Base-by-base conservation (phyloP, 176 grass and related monocot species). In the Eremochloa ophiuroides region DNA sequence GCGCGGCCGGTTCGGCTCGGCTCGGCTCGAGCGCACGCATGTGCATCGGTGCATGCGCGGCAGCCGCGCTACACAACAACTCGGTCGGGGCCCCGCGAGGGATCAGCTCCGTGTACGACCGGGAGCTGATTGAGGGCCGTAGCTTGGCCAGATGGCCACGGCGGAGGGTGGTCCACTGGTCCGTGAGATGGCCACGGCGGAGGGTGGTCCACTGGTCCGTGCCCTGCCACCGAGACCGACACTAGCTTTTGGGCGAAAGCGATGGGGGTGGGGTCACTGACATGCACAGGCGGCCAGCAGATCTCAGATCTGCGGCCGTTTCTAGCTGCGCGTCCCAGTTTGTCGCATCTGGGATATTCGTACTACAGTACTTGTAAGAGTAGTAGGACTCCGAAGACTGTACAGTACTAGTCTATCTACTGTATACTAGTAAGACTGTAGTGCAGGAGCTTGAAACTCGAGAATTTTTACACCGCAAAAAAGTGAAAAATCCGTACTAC, bases 291-390 rank as follows among this genome's bases (percentile, higher is more conserved):
- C 34, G 13, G 69, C 69, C 66, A 2, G 68, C 67, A 73, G 86
- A 79, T 88, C 81, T 84, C 68, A 79, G 81, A 88, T 88, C 75
- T 75, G 61, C 27, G 48, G 60, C 34, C 38, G 79, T n/a, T 78
- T 56, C 53, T 56, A 3, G 53, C 75, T 62, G 50, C 46, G 14
- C 30, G 22, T 31, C 12, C 30, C 20, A 3, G 6, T 47, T 84
- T 75, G 69, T 69, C 75, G 47, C 66, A 35, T 65, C 56, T 1
- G 20, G 10, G 11, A 1, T 14, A 0, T 61, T 1, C 1, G 37
- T 38, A 38, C n/a, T n/a, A n/a, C n/a, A n/a, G n/a, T n/a, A n/a
- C n/a, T n/a, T n/a, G n/a, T n/a, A n/a, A n/a, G n/a, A n/a, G n/a
- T n/a, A n/a, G n/a, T n/a, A n/a, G n/a, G n/a, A n/a, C n/a, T n/a